Conservation (phyloP, 768 basidiomycete species). For the Pleurotus ostreatus region DNA sequence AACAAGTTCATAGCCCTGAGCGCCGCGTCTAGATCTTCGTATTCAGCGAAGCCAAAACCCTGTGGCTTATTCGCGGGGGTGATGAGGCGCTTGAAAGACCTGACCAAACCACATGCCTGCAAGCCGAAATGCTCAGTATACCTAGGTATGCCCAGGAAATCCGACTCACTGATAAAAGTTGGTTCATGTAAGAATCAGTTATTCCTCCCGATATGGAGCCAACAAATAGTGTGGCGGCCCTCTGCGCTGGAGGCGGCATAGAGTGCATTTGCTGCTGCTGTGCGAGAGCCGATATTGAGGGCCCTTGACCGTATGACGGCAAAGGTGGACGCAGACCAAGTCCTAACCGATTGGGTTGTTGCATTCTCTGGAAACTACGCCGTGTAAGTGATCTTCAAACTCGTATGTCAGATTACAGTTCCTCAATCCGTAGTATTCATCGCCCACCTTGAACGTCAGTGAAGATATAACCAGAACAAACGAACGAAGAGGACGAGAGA, state of each 20-base stretch:
- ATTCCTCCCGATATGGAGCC: conserved; percentile 95
- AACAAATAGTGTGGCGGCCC: conserved; percentile 79
- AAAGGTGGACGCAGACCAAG: conserved; percentile 86
- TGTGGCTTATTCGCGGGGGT: conserved; percentile 92
- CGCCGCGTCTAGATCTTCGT: conserved; percentile 89
- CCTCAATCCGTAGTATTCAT: too few species aligned
- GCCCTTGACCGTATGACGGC: conserved; percentile 87
- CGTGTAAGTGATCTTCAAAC: too few species aligned
- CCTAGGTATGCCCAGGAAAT: background rate
- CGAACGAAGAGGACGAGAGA: background rate
- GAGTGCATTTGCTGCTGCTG: conserved; percentile 73
- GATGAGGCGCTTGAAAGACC: conserved; percentile 88
- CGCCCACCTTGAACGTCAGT: too few species aligned
- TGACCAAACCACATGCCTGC: conserved; percentile 87
- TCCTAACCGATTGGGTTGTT: conserved; percentile 81
- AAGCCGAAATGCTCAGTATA: background rate
- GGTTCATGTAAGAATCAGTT: conserved; percentile 75
- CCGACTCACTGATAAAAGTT: conserved; percentile 64
- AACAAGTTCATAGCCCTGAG: conserved; percentile 58
- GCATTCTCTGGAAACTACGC: conserved; percentile 23
- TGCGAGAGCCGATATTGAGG: conserved; percentile 88
- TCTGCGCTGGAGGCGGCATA: conserved; percentile 64
- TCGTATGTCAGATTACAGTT: too few species aligned
- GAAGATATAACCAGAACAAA: too few species aligned
- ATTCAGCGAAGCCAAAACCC: conserved; percentile 97